Base-by-base conservation (phyloP, 2,329 filamentous ascomycete species). In the Colletotrichum theobromicola region DNA sequence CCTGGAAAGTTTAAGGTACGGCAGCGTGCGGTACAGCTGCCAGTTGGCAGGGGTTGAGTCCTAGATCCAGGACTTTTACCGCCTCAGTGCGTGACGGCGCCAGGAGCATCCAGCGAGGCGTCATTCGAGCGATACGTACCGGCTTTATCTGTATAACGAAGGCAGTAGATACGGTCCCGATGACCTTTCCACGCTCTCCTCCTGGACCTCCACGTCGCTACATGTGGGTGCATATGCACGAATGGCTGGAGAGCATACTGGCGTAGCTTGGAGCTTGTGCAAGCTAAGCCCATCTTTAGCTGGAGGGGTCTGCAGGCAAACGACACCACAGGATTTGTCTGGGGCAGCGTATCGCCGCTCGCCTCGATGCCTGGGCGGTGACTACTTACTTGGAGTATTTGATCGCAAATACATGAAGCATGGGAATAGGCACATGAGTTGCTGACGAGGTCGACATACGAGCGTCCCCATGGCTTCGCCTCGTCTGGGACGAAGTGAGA, bases 21-120 rank as follows among this genome's bases (percentile, higher is more conserved):
- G 50, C n/a, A n/a, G 42, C 62, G 35, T 60, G 21, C 28, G 42
- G 42, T 26, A 55, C 63, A n/a, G 58, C 50, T 60, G 67, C 21
- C 71, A 70, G 58, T 60, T 60, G 71, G 50, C 71, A 70, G 71
- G 71, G 71, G 21, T 70, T 24, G 18, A 70, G 60, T 74, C 67
- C 71, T 74, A 70, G 67, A 74, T 70, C 60, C 67, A 74, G 71
- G 67, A 74, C 71, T 70, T 57, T 55, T 72, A 55, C 50, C 50
- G 58, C 60, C 50, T 70, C 46, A 34, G 32, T 64, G 24, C 37
- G 30, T 18, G 50, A 37, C 46, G 58, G 66, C 66, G 46, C 67
- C 34, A 70, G 70, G 26, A 64, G 71, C 28, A 37, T 53, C 42
- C 50, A 64, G 32, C 67, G 37, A 70, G 67, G 71, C 60, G 67